These are phyloP conservation scores for Beauveria sp. DNA, from an alignment of 2,329 filamentous ascomycete species.

Conservation along the genomic window DNA sequence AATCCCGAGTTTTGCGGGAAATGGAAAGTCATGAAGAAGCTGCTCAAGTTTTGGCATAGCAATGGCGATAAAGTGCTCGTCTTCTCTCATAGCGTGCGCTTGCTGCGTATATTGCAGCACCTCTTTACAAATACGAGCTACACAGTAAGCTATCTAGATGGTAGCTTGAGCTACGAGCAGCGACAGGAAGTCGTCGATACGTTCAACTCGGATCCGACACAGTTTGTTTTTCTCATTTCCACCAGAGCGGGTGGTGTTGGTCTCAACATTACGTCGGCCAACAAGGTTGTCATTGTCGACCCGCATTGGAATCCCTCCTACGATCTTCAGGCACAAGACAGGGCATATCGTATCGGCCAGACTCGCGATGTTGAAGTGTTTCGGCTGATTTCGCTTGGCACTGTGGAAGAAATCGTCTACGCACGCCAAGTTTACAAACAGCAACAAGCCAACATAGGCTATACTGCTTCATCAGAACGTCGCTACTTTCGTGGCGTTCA, in stretches of 20 bases:
- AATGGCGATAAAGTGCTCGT: conserved; percentile 92
- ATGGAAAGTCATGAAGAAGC: conserved; percentile 83
- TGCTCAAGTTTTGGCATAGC: conserved; percentile 82
- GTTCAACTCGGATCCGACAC: conserved; percentile 79
- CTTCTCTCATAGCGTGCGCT: conserved; percentile 84
- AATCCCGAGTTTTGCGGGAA: conserved; percentile 94
- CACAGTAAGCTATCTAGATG: conserved; percentile 85
- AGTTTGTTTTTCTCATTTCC: conserved; percentile 94
- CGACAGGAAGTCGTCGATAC: conserved; percentile 76
- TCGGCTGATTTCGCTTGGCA: conserved; percentile 80
- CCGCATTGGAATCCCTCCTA: conserved; percentile 97
- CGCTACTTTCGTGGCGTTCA: conserved; percentile 95
- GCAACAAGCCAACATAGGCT: conserved; percentile 96
- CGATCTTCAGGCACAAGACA: conserved; percentile 91
- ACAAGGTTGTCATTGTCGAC: conserved; percentile 95
- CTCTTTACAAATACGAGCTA: conserved; percentile 86
- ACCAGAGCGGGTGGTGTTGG: conserved; percentile 90
- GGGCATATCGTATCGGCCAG: conserved; percentile 93
- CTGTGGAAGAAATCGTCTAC: conserved; percentile 95
- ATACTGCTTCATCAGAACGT: conserved; percentile 84
- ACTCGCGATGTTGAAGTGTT: conserved; percentile 91
- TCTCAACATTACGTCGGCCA: conserved; percentile 92
- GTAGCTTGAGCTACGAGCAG: conserved; percentile 74
- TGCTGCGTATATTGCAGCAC: conserved; percentile 76
- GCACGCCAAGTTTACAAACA: conserved; percentile 98